Evolutionary conservation across 169 alveolate genomes (phyloP).

Genomic region (Babesia bigemina): DNA sequence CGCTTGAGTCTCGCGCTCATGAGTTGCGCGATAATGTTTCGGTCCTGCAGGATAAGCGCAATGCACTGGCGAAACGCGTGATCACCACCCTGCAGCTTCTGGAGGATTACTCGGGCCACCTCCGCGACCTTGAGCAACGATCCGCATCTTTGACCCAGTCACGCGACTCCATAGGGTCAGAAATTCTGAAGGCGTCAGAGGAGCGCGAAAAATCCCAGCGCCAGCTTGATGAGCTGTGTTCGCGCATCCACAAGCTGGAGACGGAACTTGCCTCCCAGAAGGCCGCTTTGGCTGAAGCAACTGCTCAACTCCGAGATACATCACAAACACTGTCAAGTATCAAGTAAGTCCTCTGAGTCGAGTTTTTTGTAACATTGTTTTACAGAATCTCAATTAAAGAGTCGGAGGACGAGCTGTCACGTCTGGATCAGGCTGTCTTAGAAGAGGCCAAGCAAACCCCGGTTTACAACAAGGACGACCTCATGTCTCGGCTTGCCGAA

Average conservation of each 20-base stretch:
- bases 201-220: neutral
- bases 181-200: conserved; percentile 9
- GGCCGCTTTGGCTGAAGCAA: conserved; percentile 5
- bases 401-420: conserved; percentile 35
- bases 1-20: conserved; percentile 16
- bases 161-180: neutral
- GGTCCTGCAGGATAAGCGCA: conserved; percentile 25
- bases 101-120: conserved; percentile 36
- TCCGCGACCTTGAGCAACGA: conserved; percentile 15
- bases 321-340: conserved; percentile 18
- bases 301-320: conserved; percentile 9
- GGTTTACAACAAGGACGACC: conserved; percentile 5
- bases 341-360: neutral
- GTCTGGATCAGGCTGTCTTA: conserved; percentile 5
- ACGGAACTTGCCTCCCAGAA: conserved; percentile 14
- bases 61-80: conserved; percentile 28
- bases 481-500: conserved; percentile 21
- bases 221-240: conserved; percentile 29
- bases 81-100: conserved; percentile 42
- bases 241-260: conserved; percentile 38
- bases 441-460: conserved; percentile 11
- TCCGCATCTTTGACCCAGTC: neutral
- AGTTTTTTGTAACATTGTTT: neutral
- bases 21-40: conserved; percentile 17
- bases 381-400: conserved; percentile 20